These are phyloP conservation scores for Sporothrix globosa DNA, from an alignment of 2,329 filamentous ascomycete genomes.

Conservation along the genomic window DNA sequence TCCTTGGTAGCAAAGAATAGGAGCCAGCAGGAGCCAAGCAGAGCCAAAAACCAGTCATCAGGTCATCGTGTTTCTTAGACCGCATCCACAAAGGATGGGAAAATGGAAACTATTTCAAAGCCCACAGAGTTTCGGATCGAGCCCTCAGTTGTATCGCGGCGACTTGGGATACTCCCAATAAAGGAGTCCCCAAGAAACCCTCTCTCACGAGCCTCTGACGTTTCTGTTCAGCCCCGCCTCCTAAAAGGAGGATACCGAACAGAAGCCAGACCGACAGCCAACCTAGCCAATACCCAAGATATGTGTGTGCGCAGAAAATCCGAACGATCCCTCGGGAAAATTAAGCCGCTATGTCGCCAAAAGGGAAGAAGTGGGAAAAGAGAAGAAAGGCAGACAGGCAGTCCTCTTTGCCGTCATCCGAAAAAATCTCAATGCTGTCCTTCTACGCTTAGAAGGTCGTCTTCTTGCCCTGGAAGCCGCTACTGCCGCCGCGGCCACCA, in stretches of 20 bases:
- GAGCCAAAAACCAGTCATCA: constrained; percentile 32
- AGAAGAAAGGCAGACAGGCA: not conserved
- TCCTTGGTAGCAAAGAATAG: not conserved
- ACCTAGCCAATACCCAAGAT: constrained; percentile 53
- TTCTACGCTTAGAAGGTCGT: constrained; percentile 55
- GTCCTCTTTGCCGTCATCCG: not conserved
- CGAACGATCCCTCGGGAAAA: constrained; percentile 47
- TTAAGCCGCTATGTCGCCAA: constrained; percentile 13
- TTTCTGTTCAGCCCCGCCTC: not conserved
- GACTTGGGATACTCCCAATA: constrained; percentile 27
- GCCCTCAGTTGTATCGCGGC: constrained; percentile 56
- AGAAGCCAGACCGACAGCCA: constrained; percentile 58
- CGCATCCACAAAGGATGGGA: not conserved
- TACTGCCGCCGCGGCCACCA: constrained; percentile 50
- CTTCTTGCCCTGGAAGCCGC: constrained; percentile 78
- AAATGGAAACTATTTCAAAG: constrained; percentile 30
- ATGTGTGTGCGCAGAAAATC: constrained; percentile 36
- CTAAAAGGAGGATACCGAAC: not conserved
- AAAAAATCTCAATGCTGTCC: not conserved
- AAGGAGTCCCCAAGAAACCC: constrained; percentile 21
- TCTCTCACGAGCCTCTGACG: constrained; percentile 26
- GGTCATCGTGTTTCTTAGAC: constrained; percentile 28
- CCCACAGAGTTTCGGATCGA: constrained; percentile 35
- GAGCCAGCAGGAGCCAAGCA: constrained; percentile 30
- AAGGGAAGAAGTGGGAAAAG: constrained; percentile 13